Evolutionary conservation across 2,329 filamentous ascomycete genomes (phyloP), one percentile per base, ranked within the genome.

Genomic region (Coniosporium tulheliwenetii): DNA sequence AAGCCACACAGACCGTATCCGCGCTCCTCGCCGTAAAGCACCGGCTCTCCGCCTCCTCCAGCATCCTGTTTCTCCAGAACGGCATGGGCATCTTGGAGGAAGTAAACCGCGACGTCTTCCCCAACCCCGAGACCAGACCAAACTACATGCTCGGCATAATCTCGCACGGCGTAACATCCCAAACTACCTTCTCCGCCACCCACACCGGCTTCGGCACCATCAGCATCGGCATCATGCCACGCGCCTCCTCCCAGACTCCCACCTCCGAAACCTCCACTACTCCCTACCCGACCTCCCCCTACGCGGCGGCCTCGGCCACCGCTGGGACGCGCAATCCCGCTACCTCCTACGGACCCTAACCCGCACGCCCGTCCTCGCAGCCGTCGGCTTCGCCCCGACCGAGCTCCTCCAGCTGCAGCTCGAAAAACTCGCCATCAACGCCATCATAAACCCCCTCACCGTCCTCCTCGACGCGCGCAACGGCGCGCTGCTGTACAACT

Each of bases 21-120:
- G 79, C 82, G 34, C 59, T 94, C 10, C 64, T 72, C 5, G 60
- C 72, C 1, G 73, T 93, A 40, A 69, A 78, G 2, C 70, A 76
- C 46, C 73, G 84, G 8, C 62, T 93, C n/a, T 69, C 73, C 36
- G 64, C 71, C 2, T 64, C 75, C 26, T 85, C 81, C 1, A 82
- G 84, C 0, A 71, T 94, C 7, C 76, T 82, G 44, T 72, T 93
- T 41, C 58, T 93, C 42, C 81, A 85, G 42, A 83, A 89, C 46
- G 85, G 87, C 1, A 74, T 96, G 59, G 89, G 91, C 1, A 65
- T 85, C 1, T 67, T 85, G n/a, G 86, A 96, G 38, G 71, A 78
- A 38, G 69, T 95, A 34, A 85, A 85, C 50, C 60, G 70, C 30
- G 59, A 70, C 9, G 58, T 93, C 26, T 95, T 94, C 49, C 70